Base-by-base conservation (phyloP, 73 alveolate species). In the Blepharisma stoltei region DNA sequence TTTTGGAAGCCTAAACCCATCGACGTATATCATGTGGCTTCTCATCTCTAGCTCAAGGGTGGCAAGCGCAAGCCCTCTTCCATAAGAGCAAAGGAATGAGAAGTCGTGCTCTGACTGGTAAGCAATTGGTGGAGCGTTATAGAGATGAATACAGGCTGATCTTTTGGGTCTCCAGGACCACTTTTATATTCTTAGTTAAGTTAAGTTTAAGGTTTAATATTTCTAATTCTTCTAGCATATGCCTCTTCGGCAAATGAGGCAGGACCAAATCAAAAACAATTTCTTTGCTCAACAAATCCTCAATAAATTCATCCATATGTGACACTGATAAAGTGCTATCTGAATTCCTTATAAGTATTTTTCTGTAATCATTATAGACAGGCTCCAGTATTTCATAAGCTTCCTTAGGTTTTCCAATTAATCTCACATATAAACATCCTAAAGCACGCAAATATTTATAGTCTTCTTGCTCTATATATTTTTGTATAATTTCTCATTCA, bases 231-330 rank as follows among this genome's bases (percentile, higher is more conserved):
- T 93, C 98, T 55, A 83, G 80, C 48, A 83, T 80, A 54, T 67
- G 69, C 44, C 98, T 77, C 83, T 93, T 93, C 32, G 85, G 88
- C 5, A 93, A 78, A 60, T 90, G 77, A 8, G 97, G 97, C 60
- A 93, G 81, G 45, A 86, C 75, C 14, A 89, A 85, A 54, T 86
- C 97, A 68, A 89, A 88, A 25, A 78, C 82, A 48, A 83, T 68
- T 49, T 90, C 97, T 67, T 89, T 85, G 55, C 83, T 88, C 52
- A 93, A 81, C 87, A 93, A 77, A 55, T 80, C 80, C 66, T 93
- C 97, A 23, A 90, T 85, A 69, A 78, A 85, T 78, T 93, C 98
- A 83, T 93, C 98, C 91, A 93, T 88, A 78, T 88, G 94, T 55
- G 84, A 82, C 47, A 78, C 83, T 45, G 82, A 87, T 71, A 90